Percentiles rank a stretch among this genome's conserved stretches.
These are phyloP conservation scores for Pleurotus ostreatus DNA, from an alignment of 768 basidiomycete species.

Conservation along the genomic window DNA sequence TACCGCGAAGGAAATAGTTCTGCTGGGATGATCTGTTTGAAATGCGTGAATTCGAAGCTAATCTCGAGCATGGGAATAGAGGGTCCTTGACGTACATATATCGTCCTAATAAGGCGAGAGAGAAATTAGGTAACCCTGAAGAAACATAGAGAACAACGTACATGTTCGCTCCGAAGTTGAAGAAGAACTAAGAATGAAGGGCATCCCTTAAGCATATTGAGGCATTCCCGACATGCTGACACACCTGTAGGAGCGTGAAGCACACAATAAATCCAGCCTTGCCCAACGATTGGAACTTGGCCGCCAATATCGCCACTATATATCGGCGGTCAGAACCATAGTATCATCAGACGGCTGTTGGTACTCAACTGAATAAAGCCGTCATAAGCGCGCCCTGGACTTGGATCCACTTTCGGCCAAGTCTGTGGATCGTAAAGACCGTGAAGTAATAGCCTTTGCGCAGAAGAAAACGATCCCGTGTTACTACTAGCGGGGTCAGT, in stretches of 20 bases:
- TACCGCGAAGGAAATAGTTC: background rate
- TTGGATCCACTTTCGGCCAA: conserved; percentile 75
- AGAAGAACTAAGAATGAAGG: conserved; percentile 52
- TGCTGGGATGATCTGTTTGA: background rate
- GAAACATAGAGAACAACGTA: conserved; percentile 34
- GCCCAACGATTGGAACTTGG: conserved; percentile 52
- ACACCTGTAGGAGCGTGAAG: conserved; percentile 65
- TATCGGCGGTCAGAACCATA: too few relatives aligned
- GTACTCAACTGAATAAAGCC: conserved; percentile 54
- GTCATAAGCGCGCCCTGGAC: conserved; percentile 68
- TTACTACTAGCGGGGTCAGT: too few relatives aligned
- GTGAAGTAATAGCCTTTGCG: conserved; percentile 62
- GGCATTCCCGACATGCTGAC: background rate
- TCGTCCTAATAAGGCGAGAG: conserved; percentile 35
- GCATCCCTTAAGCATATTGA: background rate
- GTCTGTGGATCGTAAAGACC: conserved; percentile 63
- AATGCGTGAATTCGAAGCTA: too few relatives aligned
- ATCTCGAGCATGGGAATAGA: too few relatives aligned
- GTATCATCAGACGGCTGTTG: too few relatives aligned
- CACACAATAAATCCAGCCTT: conserved; percentile 63
- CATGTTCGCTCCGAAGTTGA: conserved; percentile 79
- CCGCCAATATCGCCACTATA: conserved; percentile 66
- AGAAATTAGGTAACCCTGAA: too few relatives aligned
- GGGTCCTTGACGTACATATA: conserved; percentile 41
- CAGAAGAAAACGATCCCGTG: too few relatives aligned